Base-by-base conservation (phyloP, 805 yeast genomes). In the Starmerella stigmatis region DNA sequence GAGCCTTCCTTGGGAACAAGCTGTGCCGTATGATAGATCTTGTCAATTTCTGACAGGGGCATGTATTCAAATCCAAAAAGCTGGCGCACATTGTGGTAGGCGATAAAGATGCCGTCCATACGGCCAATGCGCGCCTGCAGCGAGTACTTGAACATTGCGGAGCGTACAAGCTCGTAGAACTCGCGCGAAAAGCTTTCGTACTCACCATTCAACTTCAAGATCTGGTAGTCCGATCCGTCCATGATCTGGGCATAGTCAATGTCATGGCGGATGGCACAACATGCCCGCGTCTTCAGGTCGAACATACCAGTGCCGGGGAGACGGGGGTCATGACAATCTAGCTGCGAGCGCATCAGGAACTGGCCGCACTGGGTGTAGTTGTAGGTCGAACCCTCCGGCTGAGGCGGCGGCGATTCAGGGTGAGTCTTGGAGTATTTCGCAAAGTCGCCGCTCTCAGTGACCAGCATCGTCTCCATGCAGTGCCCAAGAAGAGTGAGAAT, bases 71-170 rank as follows among this genome's bases (percentile, higher is more conserved):
- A 92, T 3, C 96, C 98, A 63, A 89, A 85, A 55, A 88, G 74
- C 39, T 77, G 67, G 25, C 75, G 70, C 42, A 86, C 73, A 60
- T 88, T 89, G 62, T 89, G 98, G 61, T 79, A 89, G 0, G 96
- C 96, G 13, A 89, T 71, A 54, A 84, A 86, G 2, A 92, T 85
- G 5, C 98, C 98, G 63, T 88, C 96, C 97, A 92, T 89, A 56
- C 82, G 78, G 3, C 97, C 98, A 33, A 89, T 82, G 50, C 96
- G 71, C 0, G 96, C 97, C 62, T 92, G 97, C 53, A 89, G 69
- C 2, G 83, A 74, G 59, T 89, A 89, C 64, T 89, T 89, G 54
- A 89, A 66, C 64, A 89, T 64, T 0, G 92, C 80, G 2, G 89
- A 74, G 47, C 83, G 66, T 15, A 79, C 74, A 55, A 89, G 70